Evolutionary conservation across 495 filamentous ascomycete species (phyloP), one percentile per base, ranked within the genome.

Genomic region (Xylaria grammica): DNA sequence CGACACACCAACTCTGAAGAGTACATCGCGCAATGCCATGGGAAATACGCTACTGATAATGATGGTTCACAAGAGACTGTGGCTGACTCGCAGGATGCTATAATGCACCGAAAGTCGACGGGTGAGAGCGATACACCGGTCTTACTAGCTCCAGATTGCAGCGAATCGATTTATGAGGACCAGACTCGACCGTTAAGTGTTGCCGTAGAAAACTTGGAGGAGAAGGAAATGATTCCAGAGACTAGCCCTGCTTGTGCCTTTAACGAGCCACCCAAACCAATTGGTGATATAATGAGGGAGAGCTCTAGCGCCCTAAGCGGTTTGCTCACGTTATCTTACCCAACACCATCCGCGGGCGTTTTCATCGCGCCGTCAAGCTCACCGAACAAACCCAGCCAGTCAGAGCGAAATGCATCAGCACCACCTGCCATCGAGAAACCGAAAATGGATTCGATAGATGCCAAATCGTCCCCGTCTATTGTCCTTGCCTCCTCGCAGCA

Each of bases 191-290:
- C 55, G 17, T 45, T 68, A 17, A 59, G 36, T 36, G 55, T 49
- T 15, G 53, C 53, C 4, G 2, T 42, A 26, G 53, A 62, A 17
- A 66, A 60, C 24, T 6, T 59, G 4, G 70, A 72, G 29, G 64
- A 67, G 26, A 71, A 46, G 17, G 78, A 76, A 7, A 75, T 69
- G 1, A 77, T 78, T 10, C 79, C 78, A 2, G 78, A 78, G 56
- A 79, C 78, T 4, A 80, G 77, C 45, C 79, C 77, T 49, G 52
- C 56, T 24, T 32, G 48, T 42, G 70, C 69, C 36, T 58, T 65
- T 13, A 27, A 65, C 42, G 65, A 65, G n/a, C 65, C 27, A 49
- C 70, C 44, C 32, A 70, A 57, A 29, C 58, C 60, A 1, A 30
- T 68, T 10, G 48, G 64, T 51, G 67, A 72, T 60, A 63, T 68